Base-by-base conservation (phyloP, 352 stramenopile species). In the Hyaloperonospora arabidopsidis region DNA sequence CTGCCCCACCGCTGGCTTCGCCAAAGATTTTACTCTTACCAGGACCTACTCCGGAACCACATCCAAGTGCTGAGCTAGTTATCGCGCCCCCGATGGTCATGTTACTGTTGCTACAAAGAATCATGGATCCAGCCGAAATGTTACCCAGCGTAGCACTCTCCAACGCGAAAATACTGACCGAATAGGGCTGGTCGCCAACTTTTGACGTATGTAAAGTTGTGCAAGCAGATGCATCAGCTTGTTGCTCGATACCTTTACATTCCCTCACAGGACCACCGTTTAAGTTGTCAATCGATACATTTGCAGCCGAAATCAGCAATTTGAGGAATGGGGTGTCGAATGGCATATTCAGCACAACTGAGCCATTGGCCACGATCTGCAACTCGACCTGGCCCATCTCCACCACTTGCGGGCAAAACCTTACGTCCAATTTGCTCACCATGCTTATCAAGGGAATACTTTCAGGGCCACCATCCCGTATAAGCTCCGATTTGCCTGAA, bases 1-100 rank as follows among this genome's bases (percentile, higher is more conserved):
- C 78, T 46, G 78, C 78, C 6, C 78, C 78, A 41, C 78, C 78
- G 35, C 78, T 88, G 22, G 78, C 76, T 48, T 69, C 74, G 12
- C 67, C 59, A 21, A 55, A 57, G 22, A 83, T 43, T n/a, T 66
- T 59, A 47, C 75, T 85, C 17, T 77, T 81, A 4, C 78, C 77
- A 38, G 72, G 76, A 34, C 78, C 78, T 29, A 70, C 43, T 11
- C 73, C 78, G 52, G 74, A 68, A 5, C 52, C 55, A 44, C 78
- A 88, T 34, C 78, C 78, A 39, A 84, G 68, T 15, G 49, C 54
- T 29, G 63, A 61, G 34, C 64, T 75, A 2, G 67, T 75, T 43
- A 86, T 57, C 14, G 50, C 29, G 28, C 74, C 74, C 46, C 51
- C 46, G 13, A 86, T 59, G 10, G 35, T 67, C 40, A 85, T 65